Conservation (phyloP, 2,329 filamentous ascomycete species). For the Xylaria sp. region DNA sequence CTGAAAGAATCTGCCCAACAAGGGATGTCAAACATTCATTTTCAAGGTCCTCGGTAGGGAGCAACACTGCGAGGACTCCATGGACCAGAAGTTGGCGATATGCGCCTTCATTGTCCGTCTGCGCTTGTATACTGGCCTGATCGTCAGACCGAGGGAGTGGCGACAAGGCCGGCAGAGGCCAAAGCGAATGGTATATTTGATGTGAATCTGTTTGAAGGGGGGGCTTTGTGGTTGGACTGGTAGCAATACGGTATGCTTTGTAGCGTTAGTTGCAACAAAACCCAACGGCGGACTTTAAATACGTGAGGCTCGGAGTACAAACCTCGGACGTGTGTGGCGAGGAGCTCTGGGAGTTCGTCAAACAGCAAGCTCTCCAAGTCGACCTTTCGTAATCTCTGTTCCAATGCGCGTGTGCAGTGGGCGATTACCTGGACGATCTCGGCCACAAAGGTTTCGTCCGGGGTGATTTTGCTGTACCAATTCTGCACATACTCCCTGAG, state of each 20-base stretch:
- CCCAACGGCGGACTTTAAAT: neutral
- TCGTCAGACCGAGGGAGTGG: slow-evolving; percentile 73
- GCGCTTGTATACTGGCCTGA: slow-evolving; percentile 63
- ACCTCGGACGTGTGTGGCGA: slow-evolving; percentile 86
- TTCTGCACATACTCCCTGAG: slow-evolving; percentile 89
- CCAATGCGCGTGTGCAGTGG: slow-evolving; percentile 87
- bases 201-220: slow-evolving; percentile 71
- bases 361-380: slow-evolving; percentile 85
- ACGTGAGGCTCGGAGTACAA: slow-evolving; percentile 40
- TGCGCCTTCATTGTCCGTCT: slow-evolving; percentile 78
- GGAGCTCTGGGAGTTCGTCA: slow-evolving; percentile 85
- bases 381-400: slow-evolving; percentile 83
- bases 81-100: slow-evolving; percentile 92
- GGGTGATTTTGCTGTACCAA: slow-evolving; percentile 94
- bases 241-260: slow-evolving; percentile 77
- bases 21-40: slow-evolving; percentile 86
- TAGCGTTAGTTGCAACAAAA: slow-evolving; percentile 30
- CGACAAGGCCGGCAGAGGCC: slow-evolving; percentile 81
- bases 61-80: slow-evolving; percentile 80
- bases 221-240: slow-evolving; percentile 64
- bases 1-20: slow-evolving; percentile 87
- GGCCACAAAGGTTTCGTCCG: slow-evolving; percentile 86
- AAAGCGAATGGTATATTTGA: slow-evolving; percentile 83
- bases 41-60: slow-evolving; percentile 91
- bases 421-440: slow-evolving; percentile 92